phyloP scores from a whole-genome alignment of 2,329 filamentous ascomycete genomes.

The Epichloe sylvatica region DNA sequence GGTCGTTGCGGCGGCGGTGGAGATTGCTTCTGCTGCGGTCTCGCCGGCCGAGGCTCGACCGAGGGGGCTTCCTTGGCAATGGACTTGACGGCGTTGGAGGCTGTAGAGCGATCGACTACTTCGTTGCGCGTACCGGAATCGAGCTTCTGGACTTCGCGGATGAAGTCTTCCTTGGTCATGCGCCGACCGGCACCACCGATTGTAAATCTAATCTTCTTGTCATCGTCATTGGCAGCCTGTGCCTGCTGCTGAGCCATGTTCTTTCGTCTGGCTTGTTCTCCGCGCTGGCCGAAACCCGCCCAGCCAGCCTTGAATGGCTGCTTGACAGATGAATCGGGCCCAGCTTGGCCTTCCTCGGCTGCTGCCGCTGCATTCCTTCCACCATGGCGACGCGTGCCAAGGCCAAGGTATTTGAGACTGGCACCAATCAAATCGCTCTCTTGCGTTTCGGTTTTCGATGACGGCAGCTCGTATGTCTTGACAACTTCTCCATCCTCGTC shows the following conservation, averaged over 20 bases:
- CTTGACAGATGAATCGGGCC: constrained; percentile 22
- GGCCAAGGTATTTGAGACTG: constrained; percentile 41
- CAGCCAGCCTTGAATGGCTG: constrained; percentile 33
- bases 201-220: constrained; percentile 61
- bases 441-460: constrained; percentile 30
- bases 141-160: constrained; percentile 57
- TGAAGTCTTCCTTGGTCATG: constrained; percentile 71
- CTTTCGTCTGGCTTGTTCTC: constrained; percentile 24
- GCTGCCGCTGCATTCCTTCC: constrained; percentile 21
- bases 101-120: constrained; percentile 37
- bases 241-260: constrained; percentile 28
- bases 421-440: constrained; percentile 27
- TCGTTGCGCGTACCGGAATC: constrained; percentile 50
- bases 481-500: constrained; percentile 77
- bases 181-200: constrained; percentile 58
- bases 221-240: constrained; percentile 34
- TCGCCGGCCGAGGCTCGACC: constrained; percentile 3
- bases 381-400: constrained; percentile 30
- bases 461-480: constrained; percentile 65
- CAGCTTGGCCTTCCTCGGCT: constrained; percentile 18
- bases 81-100: constrained; percentile 33
- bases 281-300: constrained; percentile 30
- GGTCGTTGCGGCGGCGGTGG: neutral
- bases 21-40: neutral
- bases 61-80: constrained; percentile 30